A percentile compares a stretch with the other conserved stretches of the same genome.
These are phyloP conservation scores for Pseudonitzschia multiseries DNA, from an alignment of 108 stramenopile genomes.

Conservation along the genomic window DNA sequence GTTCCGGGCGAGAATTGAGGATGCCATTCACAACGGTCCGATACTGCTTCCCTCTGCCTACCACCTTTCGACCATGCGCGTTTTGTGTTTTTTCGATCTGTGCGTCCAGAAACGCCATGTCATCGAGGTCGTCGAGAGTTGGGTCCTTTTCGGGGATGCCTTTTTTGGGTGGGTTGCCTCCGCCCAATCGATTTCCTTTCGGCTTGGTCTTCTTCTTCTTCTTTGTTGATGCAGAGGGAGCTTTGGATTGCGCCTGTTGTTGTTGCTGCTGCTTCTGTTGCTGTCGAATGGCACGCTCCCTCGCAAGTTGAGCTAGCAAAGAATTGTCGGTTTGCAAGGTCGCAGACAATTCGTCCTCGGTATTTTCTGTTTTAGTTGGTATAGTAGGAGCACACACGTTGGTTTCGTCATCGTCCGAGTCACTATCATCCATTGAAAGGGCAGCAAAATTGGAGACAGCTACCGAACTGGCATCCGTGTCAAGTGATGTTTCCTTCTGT, in stretches of 20 bases:
- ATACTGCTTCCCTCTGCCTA: conserved; percentile 57
- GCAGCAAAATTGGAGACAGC: conserved; percentile 35
- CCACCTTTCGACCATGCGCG: conserved; percentile 77
- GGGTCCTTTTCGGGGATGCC: conserved; percentile 6
- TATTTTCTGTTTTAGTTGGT: not conserved
- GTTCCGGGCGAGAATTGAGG: conserved; percentile 54
- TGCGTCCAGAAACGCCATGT: conserved; percentile 85
- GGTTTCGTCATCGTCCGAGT: conserved; percentile 21
- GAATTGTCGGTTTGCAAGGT: conserved; percentile 22
- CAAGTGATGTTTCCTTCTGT: not conserved
- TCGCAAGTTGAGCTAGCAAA: conserved; percentile 57
- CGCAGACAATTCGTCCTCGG: not conserved
- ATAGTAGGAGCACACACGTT: not conserved
- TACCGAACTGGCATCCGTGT: conserved; percentile 15
- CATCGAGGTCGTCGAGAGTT: conserved; percentile 50
- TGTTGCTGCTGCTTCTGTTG: conserved; percentile 12
- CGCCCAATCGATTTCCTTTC: conserved; percentile 32
- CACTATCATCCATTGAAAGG: conserved; percentile 31
- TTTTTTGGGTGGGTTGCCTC: conserved; percentile 14
- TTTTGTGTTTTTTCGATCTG: conserved; percentile 78
- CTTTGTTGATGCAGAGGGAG: not conserved
- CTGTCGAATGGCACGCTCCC: conserved; percentile 55
- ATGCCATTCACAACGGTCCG: conserved; percentile 79
- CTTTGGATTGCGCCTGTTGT: conserved; percentile 7
- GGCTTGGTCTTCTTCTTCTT: conserved; percentile 37